phyloP scores from a whole-genome alignment of 331 rosid genomes.

The Malus hybrid region DNA sequence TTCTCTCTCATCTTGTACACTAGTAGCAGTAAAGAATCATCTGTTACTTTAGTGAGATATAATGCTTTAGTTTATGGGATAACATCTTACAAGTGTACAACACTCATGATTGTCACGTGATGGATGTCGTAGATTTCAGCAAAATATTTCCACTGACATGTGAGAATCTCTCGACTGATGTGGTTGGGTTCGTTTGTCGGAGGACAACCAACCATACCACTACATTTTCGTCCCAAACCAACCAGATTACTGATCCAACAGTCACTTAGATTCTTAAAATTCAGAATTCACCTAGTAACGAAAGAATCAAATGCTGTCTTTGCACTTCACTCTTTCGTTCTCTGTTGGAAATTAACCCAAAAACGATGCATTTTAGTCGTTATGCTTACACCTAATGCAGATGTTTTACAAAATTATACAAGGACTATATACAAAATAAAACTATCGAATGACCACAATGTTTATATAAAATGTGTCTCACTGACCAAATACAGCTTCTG shows the following conservation, averaged over 20 bases:
- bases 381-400: background rate
- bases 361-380: background rate
- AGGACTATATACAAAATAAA: background rate
- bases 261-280: background rate
- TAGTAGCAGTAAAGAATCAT: too few species aligned
- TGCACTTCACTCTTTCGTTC: background rate
- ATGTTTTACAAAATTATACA: background rate
- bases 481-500: constrained; percentile 67
- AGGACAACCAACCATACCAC: background rate
- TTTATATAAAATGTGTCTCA: constrained; percentile 29
- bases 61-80: background rate
- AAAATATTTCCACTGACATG: background rate
- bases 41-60: too few species aligned
- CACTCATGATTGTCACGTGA: background rate
- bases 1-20: too few species aligned
- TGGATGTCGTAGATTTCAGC: accelerated
- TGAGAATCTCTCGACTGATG: background rate
- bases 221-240: background rate
- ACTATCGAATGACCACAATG: background rate
- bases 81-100: background rate
- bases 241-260: background rate
- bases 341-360: background rate
- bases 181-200: background rate
- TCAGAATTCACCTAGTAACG: too few species aligned
- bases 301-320: too few species aligned